Evolutionary conservation across 2,329 filamentous ascomycete species (phyloP).

Genomic region (Epichloe sp.): DNA sequence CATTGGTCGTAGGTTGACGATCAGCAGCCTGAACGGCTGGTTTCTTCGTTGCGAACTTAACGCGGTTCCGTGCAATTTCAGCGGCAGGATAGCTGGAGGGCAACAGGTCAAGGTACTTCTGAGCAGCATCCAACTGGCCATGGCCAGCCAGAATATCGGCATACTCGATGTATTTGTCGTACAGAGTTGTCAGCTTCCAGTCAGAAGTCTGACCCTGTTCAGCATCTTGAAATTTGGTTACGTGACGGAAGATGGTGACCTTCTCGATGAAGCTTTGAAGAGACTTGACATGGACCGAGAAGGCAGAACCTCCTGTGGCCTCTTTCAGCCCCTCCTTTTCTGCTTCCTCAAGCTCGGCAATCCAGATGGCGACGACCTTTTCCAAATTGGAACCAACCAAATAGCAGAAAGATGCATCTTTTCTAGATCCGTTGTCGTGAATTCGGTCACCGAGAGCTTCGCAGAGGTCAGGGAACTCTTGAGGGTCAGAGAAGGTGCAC

Average conservation of each 20-base stretch:
- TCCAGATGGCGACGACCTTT: slow-evolving; percentile 93
- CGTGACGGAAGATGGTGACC: slow-evolving; percentile 89
- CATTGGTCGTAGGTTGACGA: slow-evolving; percentile 10
- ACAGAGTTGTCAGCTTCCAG: slow-evolving; percentile 82
- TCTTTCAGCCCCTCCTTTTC: slow-evolving; percentile 64
- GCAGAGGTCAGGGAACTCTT: slow-evolving; percentile 87
- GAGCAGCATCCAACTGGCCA: slow-evolving; percentile 72
- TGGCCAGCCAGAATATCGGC: slow-evolving; percentile 88
- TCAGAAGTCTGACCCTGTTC: slow-evolving; percentile 59
- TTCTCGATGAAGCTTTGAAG: slow-evolving; percentile 96
- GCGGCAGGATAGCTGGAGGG: slow-evolving; percentile 75
- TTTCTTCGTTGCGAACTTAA: slow-evolving; percentile 66
- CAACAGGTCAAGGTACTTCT: slow-evolving; percentile 82
- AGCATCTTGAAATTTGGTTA: slow-evolving; percentile 77
- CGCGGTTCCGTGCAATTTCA: slow-evolving; percentile 71
- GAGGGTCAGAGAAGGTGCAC: slow-evolving; percentile 86
- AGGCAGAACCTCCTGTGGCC: slow-evolving; percentile 60
- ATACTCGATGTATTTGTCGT: slow-evolving; percentile 94
- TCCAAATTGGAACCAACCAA: slow-evolving; percentile 91
- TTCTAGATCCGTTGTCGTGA: slow-evolving; percentile 61
- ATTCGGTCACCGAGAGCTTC: slow-evolving; percentile 89
- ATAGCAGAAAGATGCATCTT: slow-evolving; percentile 94
- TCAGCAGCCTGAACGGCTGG: slow-evolving; percentile 14
- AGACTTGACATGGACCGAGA: slow-evolving; percentile 79
- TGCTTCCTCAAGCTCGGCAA: slow-evolving; percentile 72